Base-by-base conservation (phyloP, 495 filamentous ascomycete genomes). In the Aspergillus carlsbadensis region DNA sequence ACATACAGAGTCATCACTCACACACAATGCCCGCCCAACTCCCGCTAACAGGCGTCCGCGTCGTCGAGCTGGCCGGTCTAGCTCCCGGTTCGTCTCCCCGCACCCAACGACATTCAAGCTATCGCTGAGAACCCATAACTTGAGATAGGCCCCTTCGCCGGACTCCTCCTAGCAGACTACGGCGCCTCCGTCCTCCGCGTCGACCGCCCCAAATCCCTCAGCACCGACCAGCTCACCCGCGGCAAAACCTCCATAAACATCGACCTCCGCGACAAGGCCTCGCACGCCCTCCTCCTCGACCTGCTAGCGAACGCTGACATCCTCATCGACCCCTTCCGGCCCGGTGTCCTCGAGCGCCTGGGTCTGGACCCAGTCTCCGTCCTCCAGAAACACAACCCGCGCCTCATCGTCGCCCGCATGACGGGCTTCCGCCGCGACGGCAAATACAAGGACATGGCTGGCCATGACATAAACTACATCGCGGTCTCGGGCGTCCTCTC, bases 391-490 rank as follows among this genome's bases (percentile, higher is more conserved):
- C 70, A 69, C 4, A 96, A 96, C 63, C 87, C 87, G n/a, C 79
- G 86, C 2, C 72, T 98, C 2, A 83, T 97, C 47, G 84, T 95
- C 40, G 90, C 81, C 5, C 87, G 92, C 14, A 82, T 97, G 76
- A 93, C 92, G 6, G 93, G 93, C 0, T 96, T 96, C 67, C 80
- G 92, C 5, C 81, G 91, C 21, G 90, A 93, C 64, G 92, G 92
- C 1, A 85, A 84, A 60, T 97, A 95, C 70, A 82, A 81, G 39
- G 64, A 77, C 56, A 96, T 96, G 91, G 93, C 93, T 0, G 92
- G 93, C n/a, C 93, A 98, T 62, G 93, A 98, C 67, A 96, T 98
- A 67, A 98, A 98, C 65, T 98, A 96, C 70, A 85, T 98, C 20
- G 89, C 92, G 33, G 90, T 96, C 0, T 89, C 87, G 1, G 93